These are phyloP conservation scores for Penicillium arizonense DNA, from an alignment of 495 filamentous ascomycete genomes.

Conservation along the genomic window DNA sequence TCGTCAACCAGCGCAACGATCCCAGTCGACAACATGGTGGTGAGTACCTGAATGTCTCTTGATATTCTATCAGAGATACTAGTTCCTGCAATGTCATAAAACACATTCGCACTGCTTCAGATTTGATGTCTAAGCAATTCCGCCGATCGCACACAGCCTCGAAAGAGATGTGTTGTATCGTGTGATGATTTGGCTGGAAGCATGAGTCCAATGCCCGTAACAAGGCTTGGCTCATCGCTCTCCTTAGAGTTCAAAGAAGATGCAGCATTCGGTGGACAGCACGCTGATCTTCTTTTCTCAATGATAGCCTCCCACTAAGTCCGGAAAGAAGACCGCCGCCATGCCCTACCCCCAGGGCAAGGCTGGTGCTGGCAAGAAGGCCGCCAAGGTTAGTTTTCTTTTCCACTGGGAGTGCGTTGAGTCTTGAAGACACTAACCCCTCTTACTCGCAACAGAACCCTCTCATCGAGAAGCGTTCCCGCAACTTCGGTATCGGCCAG, in stretches of 20 bases:
- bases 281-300: slow-evolving; percentile 98
- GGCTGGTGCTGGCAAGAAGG: slow-evolving; percentile 89
- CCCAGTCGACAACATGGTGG: slow-evolving; percentile 53
- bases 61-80: slow-evolving; percentile 21
- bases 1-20: slow-evolving; percentile 45
- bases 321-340: slow-evolving; percentile 92
- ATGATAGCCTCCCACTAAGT: slow-evolving; percentile 96
- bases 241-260: slow-evolving; percentile 95
- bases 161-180: slow-evolving; percentile 41
- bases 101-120: slow-evolving; percentile 32
- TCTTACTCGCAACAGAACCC: slow-evolving; percentile 69
- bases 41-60: slow-evolving; percentile 42
- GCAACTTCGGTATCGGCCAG: slow-evolving; percentile 99
- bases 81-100: slow-evolving; percentile 35
- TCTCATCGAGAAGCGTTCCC: slow-evolving; percentile 94
- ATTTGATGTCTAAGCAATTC: slow-evolving; percentile 44
- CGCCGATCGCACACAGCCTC: slow-evolving; percentile 32
- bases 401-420: slow-evolving; percentile 7
- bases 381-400: slow-evolving; percentile 75
- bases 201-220: slow-evolving; percentile 56
- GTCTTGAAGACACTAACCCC: slow-evolving; percentile 17
- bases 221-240: slow-evolving; percentile 55
- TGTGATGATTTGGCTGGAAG: slow-evolving; percentile 86
- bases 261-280: slow-evolving; percentile 71
- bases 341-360: slow-evolving; percentile 94